Evolutionary conservation across 2,329 filamentous ascomycete genomes (phyloP).

Genomic region (Cryphonectria japonica): DNA sequence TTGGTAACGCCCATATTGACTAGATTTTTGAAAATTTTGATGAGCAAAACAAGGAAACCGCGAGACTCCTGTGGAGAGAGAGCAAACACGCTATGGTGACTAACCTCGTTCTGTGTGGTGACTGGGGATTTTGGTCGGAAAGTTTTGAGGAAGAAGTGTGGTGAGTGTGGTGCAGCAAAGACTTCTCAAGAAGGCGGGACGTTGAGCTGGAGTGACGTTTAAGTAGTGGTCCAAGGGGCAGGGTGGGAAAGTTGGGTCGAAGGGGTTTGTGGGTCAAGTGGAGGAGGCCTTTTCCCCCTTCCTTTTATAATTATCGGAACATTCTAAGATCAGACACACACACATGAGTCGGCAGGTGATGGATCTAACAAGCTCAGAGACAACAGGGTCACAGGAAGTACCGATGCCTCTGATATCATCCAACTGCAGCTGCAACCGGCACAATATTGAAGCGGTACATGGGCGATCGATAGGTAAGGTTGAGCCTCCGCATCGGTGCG

Average conservation of each 20-base stretch:
- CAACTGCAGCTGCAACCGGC: conserved; percentile 10
- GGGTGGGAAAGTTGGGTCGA: conserved; percentile 13
- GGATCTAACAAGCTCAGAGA: conserved; percentile 1
- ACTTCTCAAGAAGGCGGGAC: conserved; percentile 7
- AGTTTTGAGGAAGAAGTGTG: neutral
- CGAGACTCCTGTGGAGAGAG: conserved; percentile 21
- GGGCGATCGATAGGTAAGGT: conserved; percentile 19
- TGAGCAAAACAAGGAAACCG: conserved; percentile 18
- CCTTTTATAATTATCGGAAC: conserved; percentile 22
- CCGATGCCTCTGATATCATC: conserved; percentile 11
- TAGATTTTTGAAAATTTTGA: conserved; percentile 17
- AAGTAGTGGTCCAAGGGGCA: conserved; percentile 14
- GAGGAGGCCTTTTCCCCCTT: conserved; percentile 18
- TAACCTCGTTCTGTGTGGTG: conserved; percentile 23
- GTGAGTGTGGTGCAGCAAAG: conserved; percentile 3
- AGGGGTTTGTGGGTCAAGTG: conserved; percentile 24
- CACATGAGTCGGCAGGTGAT: conserved; percentile 2
- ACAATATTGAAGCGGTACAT: conserved; percentile 7
- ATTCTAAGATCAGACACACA: neutral
- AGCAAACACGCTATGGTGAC: conserved; percentile 1
- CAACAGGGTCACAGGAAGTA: conserved; percentile 4
- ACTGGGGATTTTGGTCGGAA: neutral
- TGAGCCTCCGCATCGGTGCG: conserved; percentile 25
- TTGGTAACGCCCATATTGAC: conserved; percentile 75
- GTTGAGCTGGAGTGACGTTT: conserved; percentile 15